Percentiles rank a stretch among this genome's conserved stretches.
Conservation (phyloP, 768 basidiomycete genomes). For the Tricholoma furcatifolium region DNA sequence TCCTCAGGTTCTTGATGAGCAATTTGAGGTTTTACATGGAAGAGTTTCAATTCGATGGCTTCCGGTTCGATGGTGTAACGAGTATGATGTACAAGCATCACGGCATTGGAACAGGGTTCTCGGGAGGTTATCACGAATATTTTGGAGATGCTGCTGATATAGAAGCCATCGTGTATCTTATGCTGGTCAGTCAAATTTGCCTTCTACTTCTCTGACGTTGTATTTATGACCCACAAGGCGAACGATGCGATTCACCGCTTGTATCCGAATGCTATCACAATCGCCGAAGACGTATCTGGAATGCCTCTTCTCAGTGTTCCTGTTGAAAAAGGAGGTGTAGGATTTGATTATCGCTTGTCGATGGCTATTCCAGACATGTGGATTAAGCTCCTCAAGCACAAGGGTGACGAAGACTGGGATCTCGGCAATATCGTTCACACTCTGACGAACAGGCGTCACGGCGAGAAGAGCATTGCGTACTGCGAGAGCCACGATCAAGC, state of each 20-base stretch:
- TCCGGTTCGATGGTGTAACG: slow-evolving; percentile 98
- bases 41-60: slow-evolving; percentile 94
- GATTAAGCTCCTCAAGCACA: slow-evolving; percentile 98
- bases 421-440: slow-evolving; percentile 86
- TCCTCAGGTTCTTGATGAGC: slow-evolving; percentile 90
- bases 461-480: slow-evolving; percentile 91
- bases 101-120: slow-evolving; percentile 97
- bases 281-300: slow-evolving; percentile 98
- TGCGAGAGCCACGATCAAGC: slow-evolving; percentile 98
- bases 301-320: slow-evolving; percentile 94
- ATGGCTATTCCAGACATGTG: slow-evolving; percentile 99
- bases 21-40: slow-evolving; percentile 96
- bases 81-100: slow-evolving; percentile 99
- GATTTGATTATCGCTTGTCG: slow-evolving; percentile 96
- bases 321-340: slow-evolving; percentile 80
- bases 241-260: slow-evolving; percentile 86
- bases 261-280: slow-evolving; percentile 81
- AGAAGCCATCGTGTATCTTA: slow-evolving; percentile 92
- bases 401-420: slow-evolving; percentile 84
- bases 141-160: slow-evolving; percentile 84
- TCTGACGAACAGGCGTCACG: slow-evolving; percentile 82
- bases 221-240: slow-evolving; percentile 50
- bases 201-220: not conserved
- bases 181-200: slow-evolving; percentile 71
- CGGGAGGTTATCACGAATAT: slow-evolving; percentile 98